phyloP scores from a whole-genome alignment of 2,329 filamentous ascomycete genomes.

The Nemania abortiva region DNA sequence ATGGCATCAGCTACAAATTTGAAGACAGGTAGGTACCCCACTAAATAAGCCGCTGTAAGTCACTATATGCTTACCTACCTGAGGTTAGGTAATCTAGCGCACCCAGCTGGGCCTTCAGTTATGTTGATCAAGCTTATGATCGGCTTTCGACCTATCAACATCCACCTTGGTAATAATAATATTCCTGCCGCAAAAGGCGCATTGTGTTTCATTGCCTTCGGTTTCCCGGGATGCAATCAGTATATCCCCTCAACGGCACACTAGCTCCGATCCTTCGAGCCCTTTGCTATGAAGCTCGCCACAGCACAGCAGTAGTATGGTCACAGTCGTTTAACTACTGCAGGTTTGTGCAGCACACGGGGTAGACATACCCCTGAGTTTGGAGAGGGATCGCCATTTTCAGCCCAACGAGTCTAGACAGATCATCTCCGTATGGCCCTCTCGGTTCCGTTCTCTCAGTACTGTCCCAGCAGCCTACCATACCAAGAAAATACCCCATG shows the following conservation, averaged over 20 bases:
- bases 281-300: neutral
- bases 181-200: neutral
- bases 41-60: too few species aligned
- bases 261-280: neutral
- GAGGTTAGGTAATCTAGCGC: too few species aligned
- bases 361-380: constrained; percentile 1
- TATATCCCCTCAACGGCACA: neutral
- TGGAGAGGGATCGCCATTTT: neutral
- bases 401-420: neutral
- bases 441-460: neutral
- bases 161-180: neutral
- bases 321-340: constrained; percentile 4
- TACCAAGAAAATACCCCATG: neutral
- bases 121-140: too few species aligned
- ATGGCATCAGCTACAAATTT: too few species aligned
- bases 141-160: neutral
- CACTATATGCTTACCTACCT: too few species aligned
- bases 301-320: neutral
- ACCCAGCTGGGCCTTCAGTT: too few species aligned
- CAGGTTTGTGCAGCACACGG: neutral
- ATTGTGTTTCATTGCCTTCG: neutral
- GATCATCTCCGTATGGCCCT: neutral
- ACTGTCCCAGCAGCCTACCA: too few species aligned
- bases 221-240: neutral
- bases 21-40: too few species aligned